A percentile compares a stretch with the other conserved stretches of the same genome.
These are phyloP conservation scores for Tetragonia tetragonoides DNA, from an alignment of 148 eudicot genomes.

Conservation along the genomic window DNA sequence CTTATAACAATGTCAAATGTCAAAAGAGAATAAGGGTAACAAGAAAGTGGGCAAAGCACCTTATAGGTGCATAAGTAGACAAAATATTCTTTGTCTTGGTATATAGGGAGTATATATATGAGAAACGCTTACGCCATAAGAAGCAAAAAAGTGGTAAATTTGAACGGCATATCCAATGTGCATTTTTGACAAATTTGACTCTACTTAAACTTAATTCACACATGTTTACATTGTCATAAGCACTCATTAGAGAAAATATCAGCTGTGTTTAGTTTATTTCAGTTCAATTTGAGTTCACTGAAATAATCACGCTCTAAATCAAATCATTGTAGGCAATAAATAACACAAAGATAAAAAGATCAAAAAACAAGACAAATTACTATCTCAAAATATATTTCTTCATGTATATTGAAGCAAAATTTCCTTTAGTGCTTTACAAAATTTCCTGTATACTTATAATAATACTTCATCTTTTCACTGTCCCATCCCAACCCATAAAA, in stretches of 20 bases:
- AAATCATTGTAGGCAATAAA: neutral
- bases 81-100: conserved; percentile 21
- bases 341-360: neutral
- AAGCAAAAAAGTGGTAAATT: conserved; percentile 14
- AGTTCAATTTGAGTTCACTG: too few relatives aligned
- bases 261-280: too few relatives aligned
- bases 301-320: too few relatives aligned
- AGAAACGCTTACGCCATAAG: conserved; percentile 5
- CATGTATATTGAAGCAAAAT: neutral
- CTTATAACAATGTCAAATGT: neutral
- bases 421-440: conserved; percentile 15
- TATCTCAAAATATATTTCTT: neutral
- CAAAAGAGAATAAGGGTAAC: neutral
- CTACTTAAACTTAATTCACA: neutral
- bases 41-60: conserved; percentile 14
- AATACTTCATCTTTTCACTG: neutral
- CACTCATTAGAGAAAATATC: neutral
- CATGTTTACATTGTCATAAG: neutral
- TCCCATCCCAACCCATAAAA: too few relatives aligned
- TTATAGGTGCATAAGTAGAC: neutral
- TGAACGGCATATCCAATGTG: conserved; percentile 10
- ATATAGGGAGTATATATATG: neutral
- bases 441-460: neutral
- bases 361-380: neutral
- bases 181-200: neutral